Base-by-base conservation (phyloP, 192 early-diverging fungal genomes). In the Podila minutissima region DNA sequence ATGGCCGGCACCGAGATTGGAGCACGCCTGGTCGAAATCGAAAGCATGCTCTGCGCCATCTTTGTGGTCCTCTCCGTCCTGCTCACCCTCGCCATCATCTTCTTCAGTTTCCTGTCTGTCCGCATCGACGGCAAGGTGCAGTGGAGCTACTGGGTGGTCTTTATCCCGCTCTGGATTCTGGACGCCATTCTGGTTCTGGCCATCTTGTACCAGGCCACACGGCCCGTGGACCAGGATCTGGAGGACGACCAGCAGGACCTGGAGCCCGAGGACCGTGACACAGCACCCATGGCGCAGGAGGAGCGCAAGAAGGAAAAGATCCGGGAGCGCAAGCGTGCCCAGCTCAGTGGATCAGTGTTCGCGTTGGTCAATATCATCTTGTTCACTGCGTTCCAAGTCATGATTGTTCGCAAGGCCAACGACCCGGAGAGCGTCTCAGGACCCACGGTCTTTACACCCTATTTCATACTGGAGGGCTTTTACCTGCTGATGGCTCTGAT, bases 161-260 rank as follows among this genome's bases (percentile, higher is more conserved):
- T 95, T 79, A 88, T 89, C 60, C 97, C 97, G 10, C 83, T 95
- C 35, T 99, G 94, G 90, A 85, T 95, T 17, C 75, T 93, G 38
- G 91, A 95, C 75, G 22, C 85, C 29, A 49, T 89, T 59, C 64
- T 82, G 19, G 78, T 75, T 2, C 69, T 90, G 28, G 59, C 84
- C 24, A 50, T 85, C 11, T 65, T 83, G 32, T 62, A 67, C 38
- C 75, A 82, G 28, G 48, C 58, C 53, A 53, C 71, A 24, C 62
- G 62, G 48, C 64, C 74, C 31, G 67, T 83, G 13, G 75, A 71
- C n/a, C 72, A 79, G 15, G 74, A 87, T 12, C 67, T 78, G 12
- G 86, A 86, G 12, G 79, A 91, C 8, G 72, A 84, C 46, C 55
- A 83, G 22, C 78, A 84, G 38, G 87, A 88, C 32, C 69, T 82